Conservation (phyloP, 371 early-diverging fungal species). For the Apophysomyces ossiformis region DNA sequence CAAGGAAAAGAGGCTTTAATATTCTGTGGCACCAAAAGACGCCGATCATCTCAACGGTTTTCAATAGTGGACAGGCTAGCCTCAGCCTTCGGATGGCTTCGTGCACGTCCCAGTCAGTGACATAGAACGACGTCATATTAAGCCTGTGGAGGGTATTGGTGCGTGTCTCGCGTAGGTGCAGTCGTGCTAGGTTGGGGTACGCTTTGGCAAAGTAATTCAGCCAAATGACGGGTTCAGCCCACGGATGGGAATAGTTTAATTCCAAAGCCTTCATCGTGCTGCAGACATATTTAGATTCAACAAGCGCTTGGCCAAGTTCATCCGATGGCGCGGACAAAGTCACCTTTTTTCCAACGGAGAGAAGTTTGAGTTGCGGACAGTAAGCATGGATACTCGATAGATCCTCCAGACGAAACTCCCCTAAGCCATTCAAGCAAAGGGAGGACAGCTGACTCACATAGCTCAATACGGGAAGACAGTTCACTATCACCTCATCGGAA, state of each 20-base stretch:
- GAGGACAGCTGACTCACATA: background rate
- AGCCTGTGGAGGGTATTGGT: background rate
- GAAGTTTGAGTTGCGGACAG: background rate
- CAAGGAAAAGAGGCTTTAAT: background rate
- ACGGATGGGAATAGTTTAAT: background rate
- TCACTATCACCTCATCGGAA: background rate
- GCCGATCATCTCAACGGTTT: background rate
- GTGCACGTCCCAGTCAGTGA: background rate
- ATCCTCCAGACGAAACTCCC: background rate
- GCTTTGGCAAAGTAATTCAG: background rate
- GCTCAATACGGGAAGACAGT: background rate
- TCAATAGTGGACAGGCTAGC: background rate
- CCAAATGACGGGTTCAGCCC: background rate
- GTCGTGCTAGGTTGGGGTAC: background rate
- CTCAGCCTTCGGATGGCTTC: background rate
- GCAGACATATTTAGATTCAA: background rate
- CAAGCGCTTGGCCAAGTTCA: background rate
- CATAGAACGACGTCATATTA: background rate
- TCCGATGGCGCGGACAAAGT: background rate
- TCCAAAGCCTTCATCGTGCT: background rate
- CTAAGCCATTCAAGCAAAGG: background rate
- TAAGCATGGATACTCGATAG: background rate
- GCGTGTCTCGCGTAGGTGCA: background rate
- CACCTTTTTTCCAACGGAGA: background rate
- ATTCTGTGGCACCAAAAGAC: background rate